Base-by-base conservation (phyloP, 805 yeast species). In the Candida cerambycidarum region DNA sequence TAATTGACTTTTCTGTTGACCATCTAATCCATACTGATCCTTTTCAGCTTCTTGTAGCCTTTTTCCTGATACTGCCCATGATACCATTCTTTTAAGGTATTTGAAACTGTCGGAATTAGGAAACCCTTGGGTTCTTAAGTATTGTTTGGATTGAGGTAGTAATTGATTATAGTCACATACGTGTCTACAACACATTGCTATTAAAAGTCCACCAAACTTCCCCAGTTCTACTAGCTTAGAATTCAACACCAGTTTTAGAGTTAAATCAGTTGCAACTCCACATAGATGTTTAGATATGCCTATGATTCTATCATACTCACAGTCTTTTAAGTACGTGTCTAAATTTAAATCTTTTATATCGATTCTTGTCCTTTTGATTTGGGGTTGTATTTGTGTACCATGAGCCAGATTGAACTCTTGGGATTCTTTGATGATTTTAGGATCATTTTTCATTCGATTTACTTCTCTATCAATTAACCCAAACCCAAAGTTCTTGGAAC, bases 101-200 rank as follows among this genome's bases (percentile, higher is more conserved):
- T 52, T 52, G 56, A 82, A 81, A 5, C 76, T 67, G 10, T 51
- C 53, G 8, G 45, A 42, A n/a, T 57, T 58, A 4, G n/a, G 39
- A 29, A 74, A 52, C 3, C 75, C 75, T 3, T 60, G 47, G 0
- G 51, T 45, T 2, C 38, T 34, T 18, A 83, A 57, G 52, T 60
- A 78, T 17, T 52, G 50, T 38, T 66, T 59, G 1, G 83, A 77
- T 21, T 63, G 67, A 0, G 74, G 71, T 12, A 85, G 59, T 12
- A 85, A 67, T 43, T 75, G 70, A n/a, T 71, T 63, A 46, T 79
- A 82, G 31, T 75, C 63, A 54, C 97, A 90, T 15, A 83, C 82
- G 56, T 89, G 97, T 42, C 97, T 74, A 61, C 97, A 89, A 58
- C 97, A 89, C 88, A 90, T 83, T 18, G 97, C 97, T 24, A 89